A percentile compares a stretch with the other conserved stretches of the same genome.
Conservation (phyloP, 495 filamentous ascomycete species). For the Glarea lozoyensis region DNA sequence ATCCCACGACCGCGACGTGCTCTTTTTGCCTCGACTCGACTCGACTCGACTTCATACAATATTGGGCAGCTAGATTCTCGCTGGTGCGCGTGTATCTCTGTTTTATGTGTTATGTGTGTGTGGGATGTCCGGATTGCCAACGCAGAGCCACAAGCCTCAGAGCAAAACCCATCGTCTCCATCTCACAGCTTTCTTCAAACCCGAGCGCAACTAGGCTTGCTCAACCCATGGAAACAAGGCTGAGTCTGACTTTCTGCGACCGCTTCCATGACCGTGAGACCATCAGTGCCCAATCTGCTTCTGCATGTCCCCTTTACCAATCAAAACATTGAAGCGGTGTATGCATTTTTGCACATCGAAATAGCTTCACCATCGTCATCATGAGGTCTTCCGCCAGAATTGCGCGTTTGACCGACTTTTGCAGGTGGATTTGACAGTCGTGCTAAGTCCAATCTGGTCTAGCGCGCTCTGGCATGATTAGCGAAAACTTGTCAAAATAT, state of each 20-base stretch:
- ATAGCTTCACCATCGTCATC: not conserved
- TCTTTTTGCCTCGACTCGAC: no score
- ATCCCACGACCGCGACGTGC: no score
- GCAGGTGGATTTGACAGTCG: not conserved
- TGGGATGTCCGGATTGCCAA: no score
- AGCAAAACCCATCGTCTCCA: no score
- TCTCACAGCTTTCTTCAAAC: no score
- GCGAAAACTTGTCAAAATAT: not conserved
- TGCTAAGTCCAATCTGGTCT: not conserved
- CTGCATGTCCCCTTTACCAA: not conserved
- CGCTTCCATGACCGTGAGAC: not conserved
- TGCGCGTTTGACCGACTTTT: constrained; percentile 6
- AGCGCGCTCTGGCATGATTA: not conserved
- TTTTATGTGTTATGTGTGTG: no score
- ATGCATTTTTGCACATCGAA: not conserved
- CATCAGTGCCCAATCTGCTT: constrained; percentile 6
- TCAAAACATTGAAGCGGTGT: constrained; percentile 1
- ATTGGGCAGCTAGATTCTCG: no score
- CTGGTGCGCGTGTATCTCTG: no score
- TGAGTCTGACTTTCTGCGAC: constrained; percentile 1
- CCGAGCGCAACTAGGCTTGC: not conserved
- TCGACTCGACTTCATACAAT: no score
- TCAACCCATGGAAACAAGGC: constrained; percentile 6
- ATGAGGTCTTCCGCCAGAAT: not conserved
- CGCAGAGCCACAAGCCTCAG: no score